These are phyloP conservation scores for Geotrichum ghanense DNA, from an alignment of 805 yeast species.

Conservation along the genomic window DNA sequence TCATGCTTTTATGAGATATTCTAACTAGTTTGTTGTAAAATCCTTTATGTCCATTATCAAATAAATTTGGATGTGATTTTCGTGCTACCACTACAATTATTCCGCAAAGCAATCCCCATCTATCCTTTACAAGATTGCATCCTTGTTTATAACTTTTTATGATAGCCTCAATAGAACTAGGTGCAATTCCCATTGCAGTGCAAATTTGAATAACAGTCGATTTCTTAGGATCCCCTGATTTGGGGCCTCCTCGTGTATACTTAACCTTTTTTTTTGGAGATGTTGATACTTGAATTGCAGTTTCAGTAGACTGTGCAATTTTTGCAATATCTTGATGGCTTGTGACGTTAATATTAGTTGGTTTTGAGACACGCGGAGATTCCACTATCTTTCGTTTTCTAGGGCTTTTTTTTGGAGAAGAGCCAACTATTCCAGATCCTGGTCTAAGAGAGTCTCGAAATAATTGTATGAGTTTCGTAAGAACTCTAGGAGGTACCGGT, in stretches of 20 bases:
- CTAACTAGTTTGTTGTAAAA: slow-evolving; percentile 7
- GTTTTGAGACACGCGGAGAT: background rate
- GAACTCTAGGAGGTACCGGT: slow-evolving; percentile 17
- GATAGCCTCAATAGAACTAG: slow-evolving; percentile 16
- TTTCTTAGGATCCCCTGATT: slow-evolving; percentile 13
- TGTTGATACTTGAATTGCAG: background rate
- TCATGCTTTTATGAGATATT: slow-evolving; percentile 6
- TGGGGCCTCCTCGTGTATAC: slow-evolving; percentile 12
- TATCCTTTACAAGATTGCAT: slow-evolving; percentile 23
- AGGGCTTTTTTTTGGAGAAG: slow-evolving; percentile 1
- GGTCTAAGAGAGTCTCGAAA: slow-evolving; percentile 10
- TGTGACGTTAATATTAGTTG: background rate
- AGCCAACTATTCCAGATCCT: background rate
- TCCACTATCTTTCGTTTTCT: background rate
- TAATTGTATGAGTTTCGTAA: slow-evolving; percentile 11
- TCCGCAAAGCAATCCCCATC: slow-evolving; percentile 26
- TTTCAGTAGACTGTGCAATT: background rate
- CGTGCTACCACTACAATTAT: slow-evolving; percentile 19
- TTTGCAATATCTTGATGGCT: background rate
- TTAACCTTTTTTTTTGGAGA: background rate
- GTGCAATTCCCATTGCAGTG: slow-evolving; percentile 10
- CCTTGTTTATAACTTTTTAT: slow-evolving; percentile 20
- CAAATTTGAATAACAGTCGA: slow-evolving; percentile 12
- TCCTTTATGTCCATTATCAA: slow-evolving; percentile 6
- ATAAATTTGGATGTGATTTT: slow-evolving; percentile 21